Conservation (phyloP, 768 basidiomycete species). For the Mycena galopus region DNA sequence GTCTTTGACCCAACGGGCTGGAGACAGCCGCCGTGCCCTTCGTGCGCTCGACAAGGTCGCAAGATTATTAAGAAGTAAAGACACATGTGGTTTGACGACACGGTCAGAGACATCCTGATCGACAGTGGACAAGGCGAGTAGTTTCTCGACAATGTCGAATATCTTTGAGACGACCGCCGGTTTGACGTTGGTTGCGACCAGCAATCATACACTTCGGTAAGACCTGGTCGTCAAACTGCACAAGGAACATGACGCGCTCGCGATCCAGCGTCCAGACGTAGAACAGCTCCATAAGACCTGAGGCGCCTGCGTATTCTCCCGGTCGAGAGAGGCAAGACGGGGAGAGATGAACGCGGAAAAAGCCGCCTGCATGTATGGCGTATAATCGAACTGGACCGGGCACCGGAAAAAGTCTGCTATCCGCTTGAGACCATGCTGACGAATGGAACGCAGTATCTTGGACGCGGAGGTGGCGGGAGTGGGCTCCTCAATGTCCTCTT, state of each 20-base stretch:
- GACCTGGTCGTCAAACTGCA: constrained; percentile 74
- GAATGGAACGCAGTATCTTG: constrained; percentile 70
- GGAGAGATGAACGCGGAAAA: constrained; percentile 86
- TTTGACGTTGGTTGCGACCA: constrained; percentile 88
- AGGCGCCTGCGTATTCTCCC: constrained; percentile 95
- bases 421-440: constrained; percentile 89
- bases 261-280: constrained; percentile 76
- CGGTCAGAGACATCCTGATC: constrained; percentile 62
- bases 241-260: constrained; percentile 73
- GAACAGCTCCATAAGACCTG: constrained; percentile 89
- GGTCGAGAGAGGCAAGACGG: constrained; percentile 78
- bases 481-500: constrained; percentile 51
- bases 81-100: constrained; percentile 79
- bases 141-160: constrained; percentile 86
- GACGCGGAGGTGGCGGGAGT: constrained; percentile 45
- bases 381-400: constrained; percentile 81
- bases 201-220: constrained; percentile 88
- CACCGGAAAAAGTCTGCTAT: constrained; percentile 89
- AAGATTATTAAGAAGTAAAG: constrained; percentile 78
- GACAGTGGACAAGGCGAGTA: constrained; percentile 68
- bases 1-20: constrained; percentile 81
- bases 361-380: constrained; percentile 72
- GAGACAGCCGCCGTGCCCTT: constrained; percentile 64
- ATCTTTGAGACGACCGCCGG: constrained; percentile 83
- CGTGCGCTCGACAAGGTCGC: constrained; percentile 75